Conservation (phyloP, 768 basidiomycete genomes). For the Serendipita vermifera region DNA sequence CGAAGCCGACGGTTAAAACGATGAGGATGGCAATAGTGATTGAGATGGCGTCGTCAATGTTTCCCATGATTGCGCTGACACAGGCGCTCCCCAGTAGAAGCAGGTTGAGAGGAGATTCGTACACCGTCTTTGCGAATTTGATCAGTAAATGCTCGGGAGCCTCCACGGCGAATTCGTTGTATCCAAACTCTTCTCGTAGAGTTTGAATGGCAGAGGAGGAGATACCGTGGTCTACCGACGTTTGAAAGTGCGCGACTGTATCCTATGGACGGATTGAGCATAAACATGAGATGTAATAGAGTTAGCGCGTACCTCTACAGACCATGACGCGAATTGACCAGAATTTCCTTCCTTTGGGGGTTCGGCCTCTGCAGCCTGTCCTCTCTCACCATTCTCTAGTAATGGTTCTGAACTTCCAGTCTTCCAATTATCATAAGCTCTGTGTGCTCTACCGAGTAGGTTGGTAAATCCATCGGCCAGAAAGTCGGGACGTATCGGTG, state of each 20-base stretch:
- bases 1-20: slow-evolving; percentile 89
- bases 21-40: slow-evolving; percentile 87
- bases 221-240: slow-evolving; percentile 50
- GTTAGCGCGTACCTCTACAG: slow-evolving; percentile 41
- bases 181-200: slow-evolving; percentile 59
- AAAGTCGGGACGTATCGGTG: neutral
- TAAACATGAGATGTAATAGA: neutral
- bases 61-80: slow-evolving; percentile 88
- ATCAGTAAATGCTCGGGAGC: slow-evolving; percentile 65
- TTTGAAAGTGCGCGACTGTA: slow-evolving; percentile 56
- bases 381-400: slow-evolving; percentile 24
- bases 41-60: slow-evolving; percentile 85
- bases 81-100: slow-evolving; percentile 80
- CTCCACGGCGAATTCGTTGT: slow-evolving; percentile 87
- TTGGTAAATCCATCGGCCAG: slow-evolving; percentile 5
- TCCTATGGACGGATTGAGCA: slow-evolving; percentile 35
- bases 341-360: slow-evolving; percentile 39
- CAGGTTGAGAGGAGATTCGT: slow-evolving; percentile 86
- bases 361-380: slow-evolving; percentile 35
- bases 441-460: neutral
- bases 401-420: slow-evolving; percentile 16
- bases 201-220: slow-evolving; percentile 45
- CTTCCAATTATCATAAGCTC: neutral
- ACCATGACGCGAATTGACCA: slow-evolving; percentile 51
- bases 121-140: slow-evolving; percentile 91